Evolutionary conservation across 805 yeast genomes (phyloP), one percentile per base, ranked within the genome.

Genomic region (Kregervanrija pseudodelftensis): DNA sequence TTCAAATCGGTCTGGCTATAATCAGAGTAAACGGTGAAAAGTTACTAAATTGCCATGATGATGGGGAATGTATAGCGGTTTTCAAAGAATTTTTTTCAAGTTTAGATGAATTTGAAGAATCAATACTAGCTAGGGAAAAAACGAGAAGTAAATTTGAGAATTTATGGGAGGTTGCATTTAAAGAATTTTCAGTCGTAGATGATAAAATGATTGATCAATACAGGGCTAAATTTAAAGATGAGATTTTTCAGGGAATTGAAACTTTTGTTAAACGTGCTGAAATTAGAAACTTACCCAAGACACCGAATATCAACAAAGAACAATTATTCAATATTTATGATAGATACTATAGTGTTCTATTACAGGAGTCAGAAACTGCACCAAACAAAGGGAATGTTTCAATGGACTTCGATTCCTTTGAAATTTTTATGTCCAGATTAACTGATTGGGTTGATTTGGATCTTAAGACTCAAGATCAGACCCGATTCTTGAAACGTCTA

Each of bases 1-100:
- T 93, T 60, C 98, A 93, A 64, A 90, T 93, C 8, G 95, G 96
- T 0, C 68, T 93, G 47, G 99, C 97, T 0, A 77, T 93, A n/a
- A 65, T 93, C 40, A 79, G 89, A 52, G 72, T 91, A 22, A 91
- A 90, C 55, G 96, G 96, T 1, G 96, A 89, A 52, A 83, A 78
- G 48, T 68, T 93, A 8, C 63, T 93, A 39, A 71, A 75, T 45
- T 81, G 90, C 10, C 85, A 79, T 51, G 99, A 93, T 66, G 98
- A 93, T 60, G 98, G 98, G 2, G 79, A 83, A 51, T 89, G 95
- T 53, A 85, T 93, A 39, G 83, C 87, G 4, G 78, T 91, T 31
- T 73, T 93, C 49, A 93, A 91, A 58, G 79, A 80, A 22, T 93
- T 85, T 63, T 93, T 93, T 58, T 70, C 76, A 22, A 74, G 82